Conservation (phyloP, 2,329 filamentous ascomycete genomes). For the Fusarium torreyae region DNA sequence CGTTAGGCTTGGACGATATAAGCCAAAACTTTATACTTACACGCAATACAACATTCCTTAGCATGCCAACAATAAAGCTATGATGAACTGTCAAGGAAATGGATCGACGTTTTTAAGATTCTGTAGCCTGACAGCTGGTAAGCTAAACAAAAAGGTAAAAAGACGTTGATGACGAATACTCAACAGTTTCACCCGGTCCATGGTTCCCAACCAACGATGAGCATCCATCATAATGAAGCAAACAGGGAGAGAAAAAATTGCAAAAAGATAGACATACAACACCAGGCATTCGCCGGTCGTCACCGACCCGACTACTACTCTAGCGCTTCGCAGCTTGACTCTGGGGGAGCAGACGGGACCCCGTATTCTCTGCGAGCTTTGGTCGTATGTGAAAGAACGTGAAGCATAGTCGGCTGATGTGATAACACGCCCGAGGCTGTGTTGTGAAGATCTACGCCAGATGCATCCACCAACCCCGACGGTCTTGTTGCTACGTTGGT, state of each 20-base stretch:
- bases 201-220: not conserved
- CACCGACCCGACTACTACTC: constrained; percentile 33
- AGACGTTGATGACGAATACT: constrained; percentile 16
- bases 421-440: not conserved
- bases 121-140: not conserved
- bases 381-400: constrained; percentile 19
- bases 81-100: not conserved
- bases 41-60: constrained; percentile 39
- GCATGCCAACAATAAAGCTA: constrained; percentile 9
- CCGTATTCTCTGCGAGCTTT: constrained; percentile 28
- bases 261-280: constrained; percentile 20
- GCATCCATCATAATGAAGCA: not conserved
- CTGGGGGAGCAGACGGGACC: constrained; percentile 29
- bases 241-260: not conserved
- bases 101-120: constrained; percentile 17
- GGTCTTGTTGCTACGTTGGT: not conserved
- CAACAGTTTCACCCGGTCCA: not conserved
- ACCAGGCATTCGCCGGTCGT: constrained; percentile 33
- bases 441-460: not conserved
- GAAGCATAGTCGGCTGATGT: not conserved
- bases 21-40: constrained; percentile 34
- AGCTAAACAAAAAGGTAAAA: constrained; percentile 8
- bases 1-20: constrained; percentile 27
- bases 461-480: not conserved
- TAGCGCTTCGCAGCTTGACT: constrained; percentile 28